Evolutionary conservation across 2,329 filamentous ascomycete genomes (phyloP).

Genomic region (Cyphellophora europaea): DNA sequence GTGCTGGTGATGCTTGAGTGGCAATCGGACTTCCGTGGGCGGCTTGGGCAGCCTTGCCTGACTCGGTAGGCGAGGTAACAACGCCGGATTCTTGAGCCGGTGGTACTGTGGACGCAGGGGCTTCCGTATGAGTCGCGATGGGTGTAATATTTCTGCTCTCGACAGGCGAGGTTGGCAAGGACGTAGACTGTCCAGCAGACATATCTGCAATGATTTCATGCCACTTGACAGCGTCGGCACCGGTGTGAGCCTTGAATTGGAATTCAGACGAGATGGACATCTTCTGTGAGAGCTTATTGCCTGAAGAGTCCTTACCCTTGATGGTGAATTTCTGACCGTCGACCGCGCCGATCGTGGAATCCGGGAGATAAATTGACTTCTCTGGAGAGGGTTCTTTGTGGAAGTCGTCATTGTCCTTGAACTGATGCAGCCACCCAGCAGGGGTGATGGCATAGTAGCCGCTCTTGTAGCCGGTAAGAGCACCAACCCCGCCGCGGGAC

Average conservation of each 20-base stretch:
- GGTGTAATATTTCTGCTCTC: constrained; percentile 13
- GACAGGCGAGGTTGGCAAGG: constrained; percentile 14
- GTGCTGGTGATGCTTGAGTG: not conserved
- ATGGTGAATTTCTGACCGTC: constrained; percentile 81
- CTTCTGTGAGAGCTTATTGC: constrained; percentile 67
- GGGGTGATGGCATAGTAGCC: constrained; percentile 88
- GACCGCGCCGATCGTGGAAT: constrained; percentile 66
- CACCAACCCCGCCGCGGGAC: constrained; percentile 75
- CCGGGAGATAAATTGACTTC: constrained; percentile 82
- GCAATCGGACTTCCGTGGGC: not conserved
- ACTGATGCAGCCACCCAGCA: constrained; percentile 85
- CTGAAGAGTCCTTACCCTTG: constrained; percentile 86
- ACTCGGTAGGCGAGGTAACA: not conserved
- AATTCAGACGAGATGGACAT: constrained; percentile 72
- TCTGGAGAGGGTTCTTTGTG: constrained; percentile 70
- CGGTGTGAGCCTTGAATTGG: constrained; percentile 76
- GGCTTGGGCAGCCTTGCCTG: not conserved
- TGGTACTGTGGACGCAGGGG: not conserved
- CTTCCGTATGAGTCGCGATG: constrained; percentile 9
- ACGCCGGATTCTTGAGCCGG: not conserved
- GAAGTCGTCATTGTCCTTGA: constrained; percentile 79
- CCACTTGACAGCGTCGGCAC: constrained; percentile 77
- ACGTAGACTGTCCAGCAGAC: constrained; percentile 7
- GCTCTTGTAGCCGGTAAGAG: constrained; percentile 63
- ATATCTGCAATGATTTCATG: constrained; percentile 54